Evolutionary conservation across 495 filamentous ascomycete species (phyloP), one percentile per base, ranked within the genome.

Genomic region (Podospora pseudocomata): DNA sequence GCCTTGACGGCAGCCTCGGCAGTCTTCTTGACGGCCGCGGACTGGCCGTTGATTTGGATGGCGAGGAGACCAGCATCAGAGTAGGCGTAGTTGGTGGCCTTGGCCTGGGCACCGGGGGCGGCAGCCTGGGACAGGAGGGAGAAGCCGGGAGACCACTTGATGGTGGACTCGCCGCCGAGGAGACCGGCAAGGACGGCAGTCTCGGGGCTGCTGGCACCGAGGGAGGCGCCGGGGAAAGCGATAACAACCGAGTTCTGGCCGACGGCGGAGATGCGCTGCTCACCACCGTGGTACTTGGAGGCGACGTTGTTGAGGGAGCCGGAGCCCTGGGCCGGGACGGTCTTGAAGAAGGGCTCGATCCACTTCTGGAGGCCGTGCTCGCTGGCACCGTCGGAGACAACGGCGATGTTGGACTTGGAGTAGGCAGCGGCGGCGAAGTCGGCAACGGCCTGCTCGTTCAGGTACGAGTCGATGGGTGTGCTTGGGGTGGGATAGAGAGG

Each of bases 111-210:
- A 72, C 90, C 87, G 23, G 88, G 86, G 77, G 86, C 84, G 65
- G 88, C 84, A 56, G 89, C 91, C 82, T 96, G 92, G 66, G 90
- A 86, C 57, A 99, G 87, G 58, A 97, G 83, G 15, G 91, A 94
- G 83, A 96, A 97, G 65, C 95, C 96, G 65, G 92, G 84, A 28
- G 90, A 90, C 95, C 95, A 98, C 84, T 98, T 98, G 84, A 97
- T 94, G 78, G 81, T 88, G 68, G 92, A 89, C 79, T 93, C 81
- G 56, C 96, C 95, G 74, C 95, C 95, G 32, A 99, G 89, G 6
- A 99, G 88, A 62, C 92, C 90, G 68, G 92, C 88, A 27, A 99
- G 89, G 68, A 99, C 93, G 66, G 89, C 87, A 72, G 90, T 87
- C 83, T 97, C 96, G 67, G 94, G 90, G 85, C 96, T 93, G 86